Evolutionary conservation across 2,329 filamentous ascomycete genomes (phyloP).

Genomic region (Ramularia endophylla): DNA sequence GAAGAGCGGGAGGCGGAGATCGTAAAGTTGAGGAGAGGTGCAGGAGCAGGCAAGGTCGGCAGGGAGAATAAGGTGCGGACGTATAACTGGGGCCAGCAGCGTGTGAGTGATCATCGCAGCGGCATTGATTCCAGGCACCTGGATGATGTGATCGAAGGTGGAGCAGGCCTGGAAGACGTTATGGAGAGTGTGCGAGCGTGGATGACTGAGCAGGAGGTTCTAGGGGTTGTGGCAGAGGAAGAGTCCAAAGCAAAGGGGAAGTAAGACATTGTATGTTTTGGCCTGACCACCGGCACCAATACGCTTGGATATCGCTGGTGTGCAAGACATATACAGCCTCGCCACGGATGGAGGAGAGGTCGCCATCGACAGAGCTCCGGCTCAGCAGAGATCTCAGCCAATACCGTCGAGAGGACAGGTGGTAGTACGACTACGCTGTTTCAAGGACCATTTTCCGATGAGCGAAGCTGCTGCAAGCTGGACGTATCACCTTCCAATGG

Average conservation of each 20-base stretch:
- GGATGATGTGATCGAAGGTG: constrained; percentile 71
- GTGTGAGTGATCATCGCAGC: constrained; percentile 84
- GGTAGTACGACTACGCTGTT: no score
- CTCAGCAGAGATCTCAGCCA: no score
- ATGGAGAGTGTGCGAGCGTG: constrained; percentile 74
- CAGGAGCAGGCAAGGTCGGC: constrained; percentile 73
- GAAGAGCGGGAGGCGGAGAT: constrained; percentile 82
- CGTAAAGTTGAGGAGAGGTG: constrained; percentile 65
- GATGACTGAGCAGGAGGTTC: constrained; percentile 69
- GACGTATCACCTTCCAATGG: no score
- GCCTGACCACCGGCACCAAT: no score
- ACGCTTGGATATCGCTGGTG: no score
- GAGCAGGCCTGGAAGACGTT: constrained; percentile 63
- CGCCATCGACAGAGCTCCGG: no score
- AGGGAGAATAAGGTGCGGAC: constrained; percentile 91
- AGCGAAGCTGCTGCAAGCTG: no score
- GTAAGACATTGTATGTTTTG: background rate
- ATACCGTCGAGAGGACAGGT: no score
- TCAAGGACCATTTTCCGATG: no score
- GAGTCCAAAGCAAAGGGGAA: constrained; percentile 19
- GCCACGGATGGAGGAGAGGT: no score
- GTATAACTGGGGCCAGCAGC: constrained; percentile 73
- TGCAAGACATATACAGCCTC: no score
- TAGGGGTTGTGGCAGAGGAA: constrained; percentile 47
- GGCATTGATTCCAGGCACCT: constrained; percentile 74